A percentile compares a stretch with the other conserved stretches of the same genome.
These are phyloP conservation scores for Arctium minus DNA, from an alignment of 129 eudicot species.

Conservation along the genomic window DNA sequence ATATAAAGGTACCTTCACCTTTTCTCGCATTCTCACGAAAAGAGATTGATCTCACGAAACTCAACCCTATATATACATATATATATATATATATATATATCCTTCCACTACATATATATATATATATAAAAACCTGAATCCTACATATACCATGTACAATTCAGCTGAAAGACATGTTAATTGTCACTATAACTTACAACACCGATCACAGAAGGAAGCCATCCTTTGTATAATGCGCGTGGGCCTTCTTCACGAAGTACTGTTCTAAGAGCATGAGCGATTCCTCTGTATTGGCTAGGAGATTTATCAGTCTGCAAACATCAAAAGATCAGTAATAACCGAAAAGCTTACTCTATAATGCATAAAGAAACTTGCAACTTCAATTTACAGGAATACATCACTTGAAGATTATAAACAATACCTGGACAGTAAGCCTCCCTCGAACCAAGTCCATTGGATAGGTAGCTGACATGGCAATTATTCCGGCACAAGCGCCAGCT, in stretches of 20 bases:
- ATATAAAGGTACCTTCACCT: no score
- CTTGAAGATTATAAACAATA: slow-evolving; percentile 11
- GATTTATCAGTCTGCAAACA: slow-evolving; percentile 79
- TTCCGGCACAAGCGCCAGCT: slow-evolving; percentile 99
- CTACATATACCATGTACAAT: not conserved
- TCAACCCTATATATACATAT: no score
- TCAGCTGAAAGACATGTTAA: not conserved
- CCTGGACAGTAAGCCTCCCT: slow-evolving; percentile 96
- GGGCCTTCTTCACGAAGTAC: slow-evolving; percentile 94
- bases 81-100: no score
- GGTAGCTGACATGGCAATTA: slow-evolving; percentile 98
- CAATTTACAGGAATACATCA: not conserved
- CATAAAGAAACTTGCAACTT: not conserved
- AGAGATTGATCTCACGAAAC: no score
- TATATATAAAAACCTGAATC: no score
- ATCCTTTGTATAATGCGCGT: slow-evolving; percentile 90
- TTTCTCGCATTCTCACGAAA: no score
- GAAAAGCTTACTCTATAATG: not conserved
- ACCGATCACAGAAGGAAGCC: slow-evolving; percentile 99
- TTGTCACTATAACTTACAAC: slow-evolving; percentile 51
- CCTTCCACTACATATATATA: no score
- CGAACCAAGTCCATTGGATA: slow-evolving; percentile 98
- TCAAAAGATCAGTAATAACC: not conserved
- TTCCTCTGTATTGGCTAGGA: slow-evolving; percentile 90
- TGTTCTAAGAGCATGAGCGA: slow-evolving; percentile 84